Conservation (phyloP, 2,329 filamentous ascomycete species). For the Penicillium paneum region DNA sequence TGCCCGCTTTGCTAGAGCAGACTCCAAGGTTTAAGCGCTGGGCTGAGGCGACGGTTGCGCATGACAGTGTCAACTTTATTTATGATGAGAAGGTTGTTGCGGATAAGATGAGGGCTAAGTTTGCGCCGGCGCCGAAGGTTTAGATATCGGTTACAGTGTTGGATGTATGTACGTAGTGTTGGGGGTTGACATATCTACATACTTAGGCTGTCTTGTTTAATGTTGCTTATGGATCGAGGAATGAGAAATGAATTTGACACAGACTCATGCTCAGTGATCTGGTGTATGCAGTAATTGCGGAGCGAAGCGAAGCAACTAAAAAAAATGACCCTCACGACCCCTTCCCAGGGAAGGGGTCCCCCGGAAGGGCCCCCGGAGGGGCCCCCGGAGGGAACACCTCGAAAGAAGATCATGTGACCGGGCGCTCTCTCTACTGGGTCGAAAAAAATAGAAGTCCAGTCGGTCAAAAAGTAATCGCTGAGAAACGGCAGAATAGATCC, state of each 20-base stretch:
- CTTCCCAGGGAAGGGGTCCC: too few relatives aligned
- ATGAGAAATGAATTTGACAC: not conserved
- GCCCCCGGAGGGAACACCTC: too few relatives aligned
- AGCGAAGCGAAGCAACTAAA: too few relatives aligned
- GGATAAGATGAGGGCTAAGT: constrained; percentile 43
- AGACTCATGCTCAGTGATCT: too few relatives aligned
- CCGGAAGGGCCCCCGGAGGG: too few relatives aligned
- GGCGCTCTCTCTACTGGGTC: too few relatives aligned
- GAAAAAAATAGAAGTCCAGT: too few relatives aligned
- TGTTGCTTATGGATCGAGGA: not conserved
- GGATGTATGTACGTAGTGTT: not conserved
- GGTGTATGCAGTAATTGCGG: too few relatives aligned
- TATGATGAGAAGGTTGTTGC: constrained; percentile 55
- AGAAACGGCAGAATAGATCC: too few relatives aligned
- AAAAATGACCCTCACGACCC: too few relatives aligned
- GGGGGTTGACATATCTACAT: not conserved
- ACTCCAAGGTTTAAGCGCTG: constrained; percentile 68
- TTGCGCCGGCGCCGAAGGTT: constrained; percentile 31
- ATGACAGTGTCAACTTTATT: constrained; percentile 65
- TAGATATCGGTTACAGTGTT: not conserved
- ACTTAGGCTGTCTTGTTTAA: not conserved
- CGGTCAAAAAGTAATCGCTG: too few relatives aligned
- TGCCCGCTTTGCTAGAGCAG: constrained; percentile 48
- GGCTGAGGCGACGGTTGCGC: constrained; percentile 57
- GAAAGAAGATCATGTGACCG: too few relatives aligned